A percentile compares a stretch with the other conserved stretches of the same genome.
These are phyloP conservation scores for Pythium rhizo-oryzae DNA, from an alignment of 352 stramenopile genomes.

Conservation along the genomic window DNA sequence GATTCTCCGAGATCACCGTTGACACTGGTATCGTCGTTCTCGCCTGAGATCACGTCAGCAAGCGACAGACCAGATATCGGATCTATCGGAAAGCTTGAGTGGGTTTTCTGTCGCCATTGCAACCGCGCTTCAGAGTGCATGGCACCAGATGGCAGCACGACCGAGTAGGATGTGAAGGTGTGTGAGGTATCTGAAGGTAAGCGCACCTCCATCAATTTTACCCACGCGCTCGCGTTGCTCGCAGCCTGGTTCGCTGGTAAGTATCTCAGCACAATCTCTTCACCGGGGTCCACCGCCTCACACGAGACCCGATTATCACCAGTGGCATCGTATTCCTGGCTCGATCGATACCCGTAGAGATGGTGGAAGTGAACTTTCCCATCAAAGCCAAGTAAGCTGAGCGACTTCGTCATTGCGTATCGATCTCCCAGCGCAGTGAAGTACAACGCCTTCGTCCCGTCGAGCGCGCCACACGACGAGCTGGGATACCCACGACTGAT, in stretches of 20 bases:
- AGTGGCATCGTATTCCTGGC: conserved; percentile 48
- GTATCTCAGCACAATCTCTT: conserved; percentile 63
- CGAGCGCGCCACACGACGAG: conserved; percentile 43
- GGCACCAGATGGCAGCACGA: conserved; percentile 41
- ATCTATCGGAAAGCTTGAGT: conserved; percentile 71
- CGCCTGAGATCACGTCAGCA: conserved; percentile 31
- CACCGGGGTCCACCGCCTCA: conserved; percentile 44
- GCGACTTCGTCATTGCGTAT: conserved; percentile 42
- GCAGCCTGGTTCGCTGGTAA: conserved; percentile 34
- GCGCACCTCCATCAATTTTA: conserved; percentile 38
- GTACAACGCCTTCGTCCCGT: conserved; percentile 53
- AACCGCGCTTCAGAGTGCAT: conserved; percentile 57
- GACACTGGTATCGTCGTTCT: conserved; percentile 50
- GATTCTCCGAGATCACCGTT: conserved; percentile 35
- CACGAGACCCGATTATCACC: conserved; percentile 69
- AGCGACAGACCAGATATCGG: conserved; percentile 30
- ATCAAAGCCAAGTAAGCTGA: conserved; percentile 57
- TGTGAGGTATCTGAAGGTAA: not conserved
- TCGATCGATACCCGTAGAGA: conserved; percentile 47
- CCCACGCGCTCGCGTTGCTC: conserved; percentile 52
- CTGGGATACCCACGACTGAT: conserved; percentile 68
- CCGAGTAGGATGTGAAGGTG: conserved; percentile 23
- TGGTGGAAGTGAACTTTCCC: conserved; percentile 69
- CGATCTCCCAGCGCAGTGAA: conserved; percentile 67
- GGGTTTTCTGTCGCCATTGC: conserved; percentile 64